phyloP scores from a whole-genome alignment of 202 grass and related monocot species.

The Hordeum pubiflorum region DNA sequence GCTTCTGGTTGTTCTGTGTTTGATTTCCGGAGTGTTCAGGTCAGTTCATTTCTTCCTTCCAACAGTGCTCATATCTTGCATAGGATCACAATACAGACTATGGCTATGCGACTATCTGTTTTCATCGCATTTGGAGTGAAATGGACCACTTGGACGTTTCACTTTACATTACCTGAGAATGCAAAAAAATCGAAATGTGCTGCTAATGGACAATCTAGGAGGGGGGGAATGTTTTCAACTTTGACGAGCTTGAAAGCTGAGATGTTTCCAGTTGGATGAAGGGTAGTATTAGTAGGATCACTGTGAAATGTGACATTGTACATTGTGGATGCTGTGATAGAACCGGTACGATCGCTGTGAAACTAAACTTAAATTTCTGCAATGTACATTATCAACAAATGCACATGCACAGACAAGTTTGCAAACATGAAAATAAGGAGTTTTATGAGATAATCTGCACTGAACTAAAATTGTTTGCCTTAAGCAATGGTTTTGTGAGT shows the following conservation, averaged over 20 bases:
- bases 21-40: conserved; percentile 89
- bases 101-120: not conserved
- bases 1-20: conserved; percentile 69
- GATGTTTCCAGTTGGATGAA: not conserved
- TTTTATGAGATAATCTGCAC: not conserved
- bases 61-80: not conserved
- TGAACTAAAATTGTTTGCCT: not conserved
- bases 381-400: not conserved
- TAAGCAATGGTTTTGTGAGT: conserved; percentile 1
- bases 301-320: not conserved
- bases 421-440: not conserved
- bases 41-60: conserved; percentile 32
- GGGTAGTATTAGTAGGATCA: not conserved
- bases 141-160: not conserved
- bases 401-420: not conserved
- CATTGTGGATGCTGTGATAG: not conserved
- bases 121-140: not conserved
- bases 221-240: not conserved
- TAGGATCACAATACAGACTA: not conserved
- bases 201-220: not conserved
- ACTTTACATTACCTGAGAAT: not conserved
- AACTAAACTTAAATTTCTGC: not conserved
- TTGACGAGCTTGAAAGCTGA: not conserved
- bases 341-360: not conserved
- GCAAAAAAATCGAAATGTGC: not conserved